These are phyloP conservation scores for Hamamelis virginiana DNA, from an alignment of 164 flowering plant species.

Conservation along the genomic window DNA sequence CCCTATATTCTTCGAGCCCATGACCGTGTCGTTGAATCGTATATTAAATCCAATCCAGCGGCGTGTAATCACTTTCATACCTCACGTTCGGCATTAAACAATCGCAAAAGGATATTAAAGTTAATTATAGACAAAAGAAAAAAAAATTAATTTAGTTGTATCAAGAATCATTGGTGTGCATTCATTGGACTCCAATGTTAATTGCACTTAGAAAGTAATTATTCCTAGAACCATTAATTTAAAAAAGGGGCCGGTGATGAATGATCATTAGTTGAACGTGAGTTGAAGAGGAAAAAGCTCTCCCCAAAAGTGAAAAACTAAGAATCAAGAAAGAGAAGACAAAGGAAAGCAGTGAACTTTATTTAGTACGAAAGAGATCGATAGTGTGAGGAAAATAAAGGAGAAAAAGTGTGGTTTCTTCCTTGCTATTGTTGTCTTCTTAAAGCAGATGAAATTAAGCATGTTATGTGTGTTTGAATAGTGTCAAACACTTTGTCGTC, in stretches of 20 bases:
- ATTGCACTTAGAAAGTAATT: constrained; percentile 14
- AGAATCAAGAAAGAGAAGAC: not conserved
- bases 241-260: not conserved
- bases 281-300: constrained; percentile 2
- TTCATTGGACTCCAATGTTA: constrained; percentile 7
- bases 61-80: constrained; percentile 12
- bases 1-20: constrained; percentile 11
- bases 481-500: not conserved
- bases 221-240: constrained; percentile 6
- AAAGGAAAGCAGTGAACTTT: constrained; percentile 11
- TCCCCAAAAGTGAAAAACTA: not conserved
- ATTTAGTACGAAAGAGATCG: not conserved
- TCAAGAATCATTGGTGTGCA: not conserved
- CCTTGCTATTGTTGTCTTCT: constrained; percentile 1
- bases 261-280: constrained; percentile 18
- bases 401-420: not conserved
- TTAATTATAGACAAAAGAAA: too few relatives aligned
- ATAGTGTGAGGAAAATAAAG: not conserved
- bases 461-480: not conserved
- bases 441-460: not conserved
- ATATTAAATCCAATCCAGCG: constrained; percentile 5
- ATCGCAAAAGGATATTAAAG: not conserved
- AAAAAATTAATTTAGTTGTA: not conserved
- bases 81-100: constrained; percentile 4
- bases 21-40: not conserved